Percentiles rank a stretch among this genome's conserved stretches.
phyloP scores from a whole-genome alignment of 2,329 filamentous ascomycete genomes.

The Diaporthe ampelina region DNA sequence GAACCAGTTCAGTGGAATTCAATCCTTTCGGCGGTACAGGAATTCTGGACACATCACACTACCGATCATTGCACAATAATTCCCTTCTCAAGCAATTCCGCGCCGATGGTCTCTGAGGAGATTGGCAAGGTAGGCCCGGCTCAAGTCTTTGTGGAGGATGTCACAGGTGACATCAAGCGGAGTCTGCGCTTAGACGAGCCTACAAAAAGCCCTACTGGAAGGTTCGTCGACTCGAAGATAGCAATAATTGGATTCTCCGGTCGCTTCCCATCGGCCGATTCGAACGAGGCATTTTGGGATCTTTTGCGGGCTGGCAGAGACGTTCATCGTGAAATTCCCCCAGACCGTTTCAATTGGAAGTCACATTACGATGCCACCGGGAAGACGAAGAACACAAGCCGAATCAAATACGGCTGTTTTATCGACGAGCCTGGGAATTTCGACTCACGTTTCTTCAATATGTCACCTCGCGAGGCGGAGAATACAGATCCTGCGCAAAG shows the following conservation, averaged over 20 bases:
- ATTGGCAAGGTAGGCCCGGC: neutral
- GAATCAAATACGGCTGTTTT: constrained; percentile 64
- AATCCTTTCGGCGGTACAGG: neutral
- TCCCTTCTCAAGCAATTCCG: constrained; percentile 1
- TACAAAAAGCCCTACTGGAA: neutral
- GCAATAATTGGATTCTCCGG: constrained; percentile 21
- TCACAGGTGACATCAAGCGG: constrained; percentile 6
- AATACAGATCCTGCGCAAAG: constrained; percentile 40
- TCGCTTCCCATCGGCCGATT: constrained; percentile 14
- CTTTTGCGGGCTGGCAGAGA: constrained; percentile 44
- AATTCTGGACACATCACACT: constrained; percentile 5
- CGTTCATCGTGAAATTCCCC: constrained; percentile 42
- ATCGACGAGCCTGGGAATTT: constrained; percentile 33
- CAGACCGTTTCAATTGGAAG: constrained; percentile 29
- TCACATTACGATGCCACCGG: constrained; percentile 45
- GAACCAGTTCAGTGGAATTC: constrained; percentile 19
- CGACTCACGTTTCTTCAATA: constrained; percentile 40
- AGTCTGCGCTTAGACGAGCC: neutral
- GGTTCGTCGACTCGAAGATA: constrained; percentile 10
- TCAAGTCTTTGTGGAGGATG: neutral
- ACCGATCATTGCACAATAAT: constrained; percentile 1
- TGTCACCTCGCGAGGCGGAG: constrained; percentile 37
- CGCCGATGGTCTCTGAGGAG: neutral
- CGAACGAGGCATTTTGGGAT: constrained; percentile 30
- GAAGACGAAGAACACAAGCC: constrained; percentile 64